Base-by-base conservation (phyloP, 2,329 filamentous ascomycete genomes). In the Fusarium falciforme region DNA sequence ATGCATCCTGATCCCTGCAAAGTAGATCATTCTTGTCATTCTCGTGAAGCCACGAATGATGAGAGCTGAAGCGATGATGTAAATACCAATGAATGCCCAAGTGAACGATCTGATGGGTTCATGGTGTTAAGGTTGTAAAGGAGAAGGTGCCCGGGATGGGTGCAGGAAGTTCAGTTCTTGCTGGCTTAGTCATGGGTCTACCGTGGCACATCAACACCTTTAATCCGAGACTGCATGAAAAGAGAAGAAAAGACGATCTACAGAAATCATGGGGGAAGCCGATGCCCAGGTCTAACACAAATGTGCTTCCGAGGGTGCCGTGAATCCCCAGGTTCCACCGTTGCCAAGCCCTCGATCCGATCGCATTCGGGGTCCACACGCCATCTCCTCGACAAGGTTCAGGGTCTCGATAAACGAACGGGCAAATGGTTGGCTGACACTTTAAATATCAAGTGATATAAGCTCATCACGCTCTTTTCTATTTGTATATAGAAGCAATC, bases 361-460 rank as follows among this genome's bases (percentile, higher is more conserved):
- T 74, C 71, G 71, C 71, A 73, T 74, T 73, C 40, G 33, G 64
- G 61, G 16, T 52, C 57, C 40, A 14, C 54, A n/a, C 25, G 16
- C 31, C 40, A 36, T 27, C 11, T 33, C 14, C 9, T 36, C 35
- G 16, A 44, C 57, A 29, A 29, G 55, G 14, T 8, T 55, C 20
- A 55, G 54, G 35, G 40, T 57, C 40, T 16, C 16, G 10, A 55
- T 42, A 65, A 22, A 36, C 14, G 35, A 49, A 42, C 44, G 6
- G 10, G 16, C 25, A 33, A 14, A 61, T 54, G 5, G 35, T 40
- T 38, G 4, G 22, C 2, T 31, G 55, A 7, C 55, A 16, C 2
- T 27, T 38, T 47, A 33, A 64, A 29, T 31, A 38, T 31, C 29
- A 59, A 49, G 20, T 14, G 59, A 27, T 22, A 29, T 40, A 31